phyloP scores from a whole-genome alignment of 306 rosid species.

The Sophora flavescens region DNA sequence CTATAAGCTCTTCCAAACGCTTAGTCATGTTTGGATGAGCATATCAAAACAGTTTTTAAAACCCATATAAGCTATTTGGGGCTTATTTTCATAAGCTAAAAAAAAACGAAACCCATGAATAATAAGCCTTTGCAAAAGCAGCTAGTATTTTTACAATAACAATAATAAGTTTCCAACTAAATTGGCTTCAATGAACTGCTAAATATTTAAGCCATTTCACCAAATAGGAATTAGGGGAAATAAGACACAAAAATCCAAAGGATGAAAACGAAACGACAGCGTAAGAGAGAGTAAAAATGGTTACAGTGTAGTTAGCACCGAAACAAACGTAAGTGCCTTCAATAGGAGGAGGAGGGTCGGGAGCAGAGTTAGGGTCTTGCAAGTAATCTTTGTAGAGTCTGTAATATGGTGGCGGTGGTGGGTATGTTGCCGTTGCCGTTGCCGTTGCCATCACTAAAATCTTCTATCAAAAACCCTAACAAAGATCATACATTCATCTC shows the following conservation, averaged over 20 bases:
- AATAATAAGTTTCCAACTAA: background rate
- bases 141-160: background rate
- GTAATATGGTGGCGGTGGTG: constrained; percentile 92
- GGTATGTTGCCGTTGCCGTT: constrained; percentile 86
- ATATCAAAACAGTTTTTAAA: constrained; percentile 9
- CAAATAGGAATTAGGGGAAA: background rate
- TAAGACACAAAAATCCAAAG: constrained; percentile 20
- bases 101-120: background rate
- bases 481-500: constrained; percentile 23
- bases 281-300: constrained; percentile 17
- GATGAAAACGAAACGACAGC: background rate
- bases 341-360: constrained; percentile 83
- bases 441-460: constrained; percentile 76
- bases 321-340: constrained; percentile 85
- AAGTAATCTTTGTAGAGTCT: constrained; percentile 86
- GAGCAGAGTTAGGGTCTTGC: constrained; percentile 84
- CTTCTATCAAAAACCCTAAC: constrained; percentile 36
- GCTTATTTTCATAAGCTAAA: background rate
- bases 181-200: background rate
- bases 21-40: background rate
- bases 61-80: background rate
- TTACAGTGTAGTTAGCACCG: constrained; percentile 81
- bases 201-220: background rate
- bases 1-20: no score
- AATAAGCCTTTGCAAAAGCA: constrained; percentile 5